Conservation (phyloP, 179 eudicot genomes). For the Spergularia azorica region DNA sequence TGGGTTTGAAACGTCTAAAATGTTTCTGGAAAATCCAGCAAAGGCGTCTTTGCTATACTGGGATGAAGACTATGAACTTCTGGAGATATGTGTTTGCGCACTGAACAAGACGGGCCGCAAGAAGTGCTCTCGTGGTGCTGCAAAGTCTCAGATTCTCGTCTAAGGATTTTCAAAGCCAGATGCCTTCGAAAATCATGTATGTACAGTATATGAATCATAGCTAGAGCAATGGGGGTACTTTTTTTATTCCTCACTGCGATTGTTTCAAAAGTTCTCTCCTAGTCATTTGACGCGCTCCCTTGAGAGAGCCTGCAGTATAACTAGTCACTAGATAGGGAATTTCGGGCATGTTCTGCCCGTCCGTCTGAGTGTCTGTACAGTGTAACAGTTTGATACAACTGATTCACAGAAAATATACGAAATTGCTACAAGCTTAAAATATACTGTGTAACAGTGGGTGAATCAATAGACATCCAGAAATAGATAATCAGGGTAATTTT, state of each 20-base stretch:
- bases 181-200: not conserved
- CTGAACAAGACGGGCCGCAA: conserved; percentile 56
- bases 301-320: conserved; percentile 6
- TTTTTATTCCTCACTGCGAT: conserved; percentile 26
- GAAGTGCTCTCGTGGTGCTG: conserved; percentile 67
- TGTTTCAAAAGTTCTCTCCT: conserved; percentile 1
- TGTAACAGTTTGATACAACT: conserved; percentile 15
- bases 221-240: conserved; percentile 23
- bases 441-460: too few relatives aligned
- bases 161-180: conserved; percentile 18
- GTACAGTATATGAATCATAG: conserved; percentile 18
- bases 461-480: too few relatives aligned
- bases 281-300: not conserved
- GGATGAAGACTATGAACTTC: conserved; percentile 83
- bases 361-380: conserved; percentile 8
- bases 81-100: conserved; percentile 76
- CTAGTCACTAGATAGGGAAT: not conserved
- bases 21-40: conserved; percentile 68
- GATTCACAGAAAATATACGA: conserved; percentile 1
- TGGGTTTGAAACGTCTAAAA: conserved; percentile 67
- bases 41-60: conserved; percentile 66
- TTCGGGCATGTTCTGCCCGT: conserved; percentile 12
- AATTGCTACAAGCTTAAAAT: not conserved
- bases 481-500: conserved; percentile 2
- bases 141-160: conserved; percentile 53